Evolutionary conservation across 1,284 basidiomycete genomes (phyloP).

Genomic region (Jaminaea rosea): DNA sequence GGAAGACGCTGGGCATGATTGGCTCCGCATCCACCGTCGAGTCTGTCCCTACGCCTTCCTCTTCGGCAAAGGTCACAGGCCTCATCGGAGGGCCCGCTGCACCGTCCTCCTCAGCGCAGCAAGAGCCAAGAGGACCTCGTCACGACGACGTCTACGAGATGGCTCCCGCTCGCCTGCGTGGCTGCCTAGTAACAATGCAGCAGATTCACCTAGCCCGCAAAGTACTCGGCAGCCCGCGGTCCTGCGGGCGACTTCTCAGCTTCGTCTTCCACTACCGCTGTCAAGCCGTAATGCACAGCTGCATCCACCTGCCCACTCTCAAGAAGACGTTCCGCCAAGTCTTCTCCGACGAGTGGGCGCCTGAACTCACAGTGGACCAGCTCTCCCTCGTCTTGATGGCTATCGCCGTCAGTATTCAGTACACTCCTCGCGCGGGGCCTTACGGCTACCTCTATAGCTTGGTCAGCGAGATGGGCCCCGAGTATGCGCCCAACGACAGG

Average conservation of each 20-base stretch:
- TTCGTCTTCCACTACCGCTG: background rate
- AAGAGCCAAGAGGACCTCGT: background rate
- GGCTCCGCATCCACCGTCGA: no score
- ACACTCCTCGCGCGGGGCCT: background rate
- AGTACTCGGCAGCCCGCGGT: background rate
- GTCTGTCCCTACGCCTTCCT: no score
- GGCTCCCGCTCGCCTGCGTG: background rate
- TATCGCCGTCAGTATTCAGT: conserved; percentile 1
- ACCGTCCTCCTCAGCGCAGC: no score
- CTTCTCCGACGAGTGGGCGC: background rate
- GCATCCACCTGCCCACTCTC: background rate
- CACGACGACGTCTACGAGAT: background rate
- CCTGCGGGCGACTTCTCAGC: background rate
- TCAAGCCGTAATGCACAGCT: background rate
- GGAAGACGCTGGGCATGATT: no score
- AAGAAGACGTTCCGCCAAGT: background rate
- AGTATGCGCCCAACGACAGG: background rate
- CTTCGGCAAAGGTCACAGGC: no score
- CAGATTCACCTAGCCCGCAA: background rate
- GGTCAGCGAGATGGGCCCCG: background rate
- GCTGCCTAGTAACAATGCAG: background rate
- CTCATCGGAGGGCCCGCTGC: no score
- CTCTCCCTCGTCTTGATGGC: background rate
- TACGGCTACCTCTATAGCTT: background rate
- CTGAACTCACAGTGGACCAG: background rate